A percentile compares a stretch with the other conserved stretches of the same genome.
Evolutionary conservation across 441 rosid species (phyloP).

Genomic region (Rhodomyrtus psidioides): DNA sequence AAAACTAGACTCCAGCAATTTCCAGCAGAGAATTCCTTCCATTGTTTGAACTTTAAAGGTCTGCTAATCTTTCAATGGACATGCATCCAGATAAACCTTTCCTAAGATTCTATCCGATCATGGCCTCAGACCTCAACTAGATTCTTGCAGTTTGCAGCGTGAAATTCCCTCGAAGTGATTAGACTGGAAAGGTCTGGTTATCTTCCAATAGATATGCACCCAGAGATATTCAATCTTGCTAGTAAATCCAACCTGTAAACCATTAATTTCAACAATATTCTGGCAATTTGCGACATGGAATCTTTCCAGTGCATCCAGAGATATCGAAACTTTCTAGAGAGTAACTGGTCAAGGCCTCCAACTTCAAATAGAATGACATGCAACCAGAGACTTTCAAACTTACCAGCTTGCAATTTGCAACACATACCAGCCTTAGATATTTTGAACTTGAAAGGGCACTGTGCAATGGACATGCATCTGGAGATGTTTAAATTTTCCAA

Average conservation of each 20-base stretch:
- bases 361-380: neutral
- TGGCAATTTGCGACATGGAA: neutral
- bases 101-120: neutral
- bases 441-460: too few species aligned
- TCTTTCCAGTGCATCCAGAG: neutral
- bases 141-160: neutral
- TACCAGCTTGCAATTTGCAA: neutral
- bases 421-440: too few species aligned
- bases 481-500: neutral
- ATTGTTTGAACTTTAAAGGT: too few species aligned
- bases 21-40: neutral
- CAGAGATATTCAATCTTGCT: neutral
- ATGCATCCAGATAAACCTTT: neutral
- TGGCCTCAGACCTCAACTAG: neutral
- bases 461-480: neutral
- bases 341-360: neutral
- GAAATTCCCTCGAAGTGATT: neutral
- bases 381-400: neutral
- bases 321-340: too few species aligned
- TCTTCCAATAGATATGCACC: neutral
- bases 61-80: neutral
- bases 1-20: neutral
- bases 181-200: neutral
- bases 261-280: neutral
- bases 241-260: neutral